Base-by-base conservation (phyloP, 1,284 basidiomycete genomes). In the Heterobasidion parviporum region DNA sequence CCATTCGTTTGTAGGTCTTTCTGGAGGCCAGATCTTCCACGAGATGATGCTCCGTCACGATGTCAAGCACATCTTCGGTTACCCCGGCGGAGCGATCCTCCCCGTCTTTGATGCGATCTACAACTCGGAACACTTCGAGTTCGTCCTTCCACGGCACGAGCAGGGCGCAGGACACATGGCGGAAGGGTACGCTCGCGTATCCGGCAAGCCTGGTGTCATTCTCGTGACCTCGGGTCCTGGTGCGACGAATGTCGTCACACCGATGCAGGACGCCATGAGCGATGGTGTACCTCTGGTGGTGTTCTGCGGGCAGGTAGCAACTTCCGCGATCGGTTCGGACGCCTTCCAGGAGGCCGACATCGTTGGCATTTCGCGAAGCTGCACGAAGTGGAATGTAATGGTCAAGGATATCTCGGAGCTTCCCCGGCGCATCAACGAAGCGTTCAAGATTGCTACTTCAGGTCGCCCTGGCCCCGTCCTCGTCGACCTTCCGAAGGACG, bases 361-460 rank as follows among this genome's bases (percentile, higher is more conserved):
- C 53, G 81, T 99, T 59, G 97, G 97, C 55, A 99, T 99, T 70
- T 97, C 94, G 53, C 80, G 96, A 60, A 87, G 87, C 63, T 99
- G 96, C 76, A 98, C 97, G 33, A 99, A 99, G 73, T 99, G 96
- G 97, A 99, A 99, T 70, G 95, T 99, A 62, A 97, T 98, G 94
- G 92, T 99, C 59, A 98, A 98, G 74, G 94, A 97, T 69, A 93
- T 99, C 60, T 74, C 91, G 32, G 96, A 98, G 72, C 80, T 98
- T 4, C 97, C 96, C 8, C 78, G 96, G 52, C 81, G 96, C 61
- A 97, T 99, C 72, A 99, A 98, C 70, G 96, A 99, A 73, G 97
- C 96, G 0, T 99, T 99, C 84, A 97, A 98, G 74, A 98, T 99
- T 62, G 96, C 97, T 36, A 97, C 92, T 2, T 93, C 93, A 8